Evolutionary conservation across 2,329 filamentous ascomycete genomes (phyloP), one percentile per base, ranked within the genome.

Genomic region (Albophoma yamanashiensis): DNA sequence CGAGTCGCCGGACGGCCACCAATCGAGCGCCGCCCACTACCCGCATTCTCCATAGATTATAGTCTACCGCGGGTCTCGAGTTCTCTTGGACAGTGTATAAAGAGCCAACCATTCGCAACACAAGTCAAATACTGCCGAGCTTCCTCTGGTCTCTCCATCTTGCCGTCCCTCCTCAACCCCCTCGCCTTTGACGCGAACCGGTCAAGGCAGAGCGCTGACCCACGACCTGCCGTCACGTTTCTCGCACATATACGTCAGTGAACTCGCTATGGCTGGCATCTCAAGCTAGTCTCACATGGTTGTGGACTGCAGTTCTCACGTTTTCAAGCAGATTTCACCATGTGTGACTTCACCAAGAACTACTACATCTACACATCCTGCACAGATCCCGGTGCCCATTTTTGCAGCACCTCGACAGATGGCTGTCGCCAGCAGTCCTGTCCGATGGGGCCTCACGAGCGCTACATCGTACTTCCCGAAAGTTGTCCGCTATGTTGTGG

Each of bases 321-420:
- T n/a, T 34, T 2, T n/a, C 31, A 12, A 56, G 57, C 58, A 61
- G 56, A 55, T 56, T 52, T 60, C 68, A 76, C 36, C 61, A 83
- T 85, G 82, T 85, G 82, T 69, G 78, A 84, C 71, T 89, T 87
- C 69, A 88, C 85, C 68, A 89, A 88, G 68, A 89, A 89, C 73
- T 91, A 87, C 72, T 90, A 89, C 74, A 86, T 91, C 72, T 91
- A 90, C 75, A 86, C 85, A 60, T 80, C 83, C 52, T 91, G 88
- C 68, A 73, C 80, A 60, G 86, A 90, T 68, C 88, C 87, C 0
- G 84, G 83, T 47, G 79, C 82, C 20, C 88, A 91, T 71, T 90
- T 89, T 73, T 87, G 89, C 71, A 80, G 83, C 64, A 89, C 86
- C 1, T 84, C 84, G 1, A 78, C 87, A 58, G 88, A 91, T 67